Evolutionary conservation across 2,329 filamentous ascomycete genomes (phyloP).

Genomic region (Thelonectria blattea): DNA sequence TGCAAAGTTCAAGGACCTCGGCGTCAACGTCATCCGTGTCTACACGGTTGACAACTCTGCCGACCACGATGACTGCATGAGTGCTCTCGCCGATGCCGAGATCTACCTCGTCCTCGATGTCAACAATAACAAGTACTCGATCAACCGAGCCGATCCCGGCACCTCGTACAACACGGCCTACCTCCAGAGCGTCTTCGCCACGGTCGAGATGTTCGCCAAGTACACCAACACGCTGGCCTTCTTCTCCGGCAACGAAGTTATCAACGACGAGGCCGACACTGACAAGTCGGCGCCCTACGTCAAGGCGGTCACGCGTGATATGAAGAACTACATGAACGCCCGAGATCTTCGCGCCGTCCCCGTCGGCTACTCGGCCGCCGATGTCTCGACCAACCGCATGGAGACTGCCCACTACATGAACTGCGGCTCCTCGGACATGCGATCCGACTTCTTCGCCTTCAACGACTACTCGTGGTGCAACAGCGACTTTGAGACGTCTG

Average conservation of each 20-base stretch:
- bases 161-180: constrained; percentile 87
- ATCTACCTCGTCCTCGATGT: constrained; percentile 94
- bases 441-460: constrained; percentile 88
- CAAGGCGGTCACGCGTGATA: constrained; percentile 80
- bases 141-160: constrained; percentile 80
- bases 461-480: constrained; percentile 92
- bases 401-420: constrained; percentile 93
- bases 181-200: constrained; percentile 84
- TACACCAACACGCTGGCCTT: constrained; percentile 89
- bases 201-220: constrained; percentile 80
- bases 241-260: constrained; percentile 83
- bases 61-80: constrained; percentile 87
- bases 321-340: constrained; percentile 71
- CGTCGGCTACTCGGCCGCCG: constrained; percentile 80
- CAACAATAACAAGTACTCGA: constrained; percentile 87
- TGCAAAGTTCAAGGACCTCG: constrained; percentile 79
- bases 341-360: constrained; percentile 69
- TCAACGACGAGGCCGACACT: constrained; percentile 69
- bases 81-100: constrained; percentile 76
- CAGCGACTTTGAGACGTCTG: constrained; percentile 71
- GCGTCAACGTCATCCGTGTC: constrained; percentile 89
- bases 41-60: constrained; percentile 90
- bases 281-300: constrained; percentile 74
- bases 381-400: constrained; percentile 83
- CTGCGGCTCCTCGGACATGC: constrained; percentile 82